Percentiles rank a stretch among this genome's conserved stretches.
phyloP scores from a whole-genome alignment of 164 flowering plant species.

The Chimonanthus salicifolius region DNA sequence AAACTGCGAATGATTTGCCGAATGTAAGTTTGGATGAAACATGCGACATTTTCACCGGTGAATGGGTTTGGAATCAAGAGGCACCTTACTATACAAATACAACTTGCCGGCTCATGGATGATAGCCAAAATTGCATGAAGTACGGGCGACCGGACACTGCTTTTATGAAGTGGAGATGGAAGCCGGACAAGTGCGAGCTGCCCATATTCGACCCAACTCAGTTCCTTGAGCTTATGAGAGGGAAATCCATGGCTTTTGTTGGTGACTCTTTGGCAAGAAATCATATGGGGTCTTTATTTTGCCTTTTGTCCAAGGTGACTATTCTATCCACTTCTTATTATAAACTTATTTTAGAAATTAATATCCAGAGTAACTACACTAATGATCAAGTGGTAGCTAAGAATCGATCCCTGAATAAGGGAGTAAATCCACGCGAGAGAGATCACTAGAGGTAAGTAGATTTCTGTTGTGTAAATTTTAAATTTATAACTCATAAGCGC shows the following conservation, averaged over 20 bases:
- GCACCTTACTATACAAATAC: constrained; percentile 61
- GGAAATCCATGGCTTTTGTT: constrained; percentile 63
- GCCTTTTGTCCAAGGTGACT: constrained; percentile 58
- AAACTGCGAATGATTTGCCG: neutral
- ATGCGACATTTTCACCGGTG: constrained; percentile 22
- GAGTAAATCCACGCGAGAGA: too few species aligned
- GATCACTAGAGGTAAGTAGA: too few species aligned
- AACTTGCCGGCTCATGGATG: constrained; percentile 62
- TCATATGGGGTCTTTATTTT: constrained; percentile 73
- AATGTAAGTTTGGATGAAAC: constrained; percentile 14
- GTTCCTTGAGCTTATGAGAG: constrained; percentile 52
- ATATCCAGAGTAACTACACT: too few species aligned
- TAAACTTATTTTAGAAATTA: too few species aligned
- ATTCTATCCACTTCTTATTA: neutral
- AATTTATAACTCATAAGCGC: too few species aligned
- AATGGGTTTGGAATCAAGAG: constrained; percentile 55
- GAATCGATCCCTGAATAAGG: too few species aligned
- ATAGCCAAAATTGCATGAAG: constrained; percentile 71
- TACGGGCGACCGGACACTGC: constrained; percentile 57
- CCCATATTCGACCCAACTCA: constrained; percentile 50
- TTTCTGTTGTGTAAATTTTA: too few species aligned
- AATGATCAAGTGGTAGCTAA: too few species aligned
- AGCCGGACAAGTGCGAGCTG: constrained; percentile 42
- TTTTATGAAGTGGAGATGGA: constrained; percentile 32
- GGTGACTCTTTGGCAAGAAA: constrained; percentile 77